phyloP scores from a whole-genome alignment of 441 rosid genomes.

The Capsella rubella region DNA sequence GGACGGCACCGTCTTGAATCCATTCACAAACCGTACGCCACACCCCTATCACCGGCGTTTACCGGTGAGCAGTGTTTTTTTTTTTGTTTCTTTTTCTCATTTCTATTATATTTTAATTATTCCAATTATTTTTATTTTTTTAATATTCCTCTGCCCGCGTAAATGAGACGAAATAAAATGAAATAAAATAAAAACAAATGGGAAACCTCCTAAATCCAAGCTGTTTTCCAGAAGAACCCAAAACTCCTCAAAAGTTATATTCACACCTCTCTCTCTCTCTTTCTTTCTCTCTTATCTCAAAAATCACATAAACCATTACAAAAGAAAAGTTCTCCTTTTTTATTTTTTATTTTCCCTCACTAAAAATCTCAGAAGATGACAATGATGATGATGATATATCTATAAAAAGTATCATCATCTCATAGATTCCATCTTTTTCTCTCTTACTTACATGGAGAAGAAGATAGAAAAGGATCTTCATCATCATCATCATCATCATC shows the following conservation, averaged over 20 bases:
- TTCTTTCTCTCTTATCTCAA: slow-evolving; percentile 33
- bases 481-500: slow-evolving; percentile 30
- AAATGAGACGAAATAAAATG: slow-evolving; percentile 30
- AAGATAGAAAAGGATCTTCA: slow-evolving; percentile 38
- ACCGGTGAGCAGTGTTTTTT: slow-evolving; percentile 55
- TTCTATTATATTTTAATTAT: slow-evolving; percentile 18
- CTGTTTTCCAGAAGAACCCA: slow-evolving; percentile 77
- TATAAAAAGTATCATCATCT: slow-evolving; percentile 42
- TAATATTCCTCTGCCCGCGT: slow-evolving; percentile 40
- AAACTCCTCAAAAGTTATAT: slow-evolving; percentile 45
- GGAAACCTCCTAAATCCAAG: slow-evolving; percentile 64
- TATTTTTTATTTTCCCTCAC: neutral
- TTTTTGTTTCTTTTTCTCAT: neutral
- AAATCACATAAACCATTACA: slow-evolving; percentile 37
- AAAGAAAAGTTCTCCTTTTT: slow-evolving; percentile 36
- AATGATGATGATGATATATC: slow-evolving; percentile 28
- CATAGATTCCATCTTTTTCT: slow-evolving; percentile 32
- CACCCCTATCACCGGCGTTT: slow-evolving; percentile 53
- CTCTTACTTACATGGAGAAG: slow-evolving; percentile 54
- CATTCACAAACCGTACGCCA: slow-evolving; percentile 48
- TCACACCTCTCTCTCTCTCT: slow-evolving; percentile 50
- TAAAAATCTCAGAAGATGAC: slow-evolving; percentile 38
- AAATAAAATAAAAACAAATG: slow-evolving; percentile 43
- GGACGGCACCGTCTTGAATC: slow-evolving; percentile 53
- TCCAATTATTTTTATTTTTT: neutral